Base-by-base conservation (phyloP, 768 basidiomycete species). In the Tylopilus vinaceipallidus region DNA sequence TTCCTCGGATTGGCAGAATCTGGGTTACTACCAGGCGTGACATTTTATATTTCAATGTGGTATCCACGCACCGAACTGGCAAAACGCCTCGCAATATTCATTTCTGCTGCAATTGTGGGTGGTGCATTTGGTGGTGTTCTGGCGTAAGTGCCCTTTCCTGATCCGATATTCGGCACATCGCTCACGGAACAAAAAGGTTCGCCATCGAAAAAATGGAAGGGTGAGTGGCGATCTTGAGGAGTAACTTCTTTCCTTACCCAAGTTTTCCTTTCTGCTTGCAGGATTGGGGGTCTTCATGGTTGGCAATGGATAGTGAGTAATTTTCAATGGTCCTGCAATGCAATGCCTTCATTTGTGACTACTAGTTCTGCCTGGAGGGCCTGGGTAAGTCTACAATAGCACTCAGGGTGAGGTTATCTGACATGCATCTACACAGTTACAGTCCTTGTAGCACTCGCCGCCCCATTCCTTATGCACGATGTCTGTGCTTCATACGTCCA, bases 61-160 rank as follows among this genome's bases (percentile, higher is more conserved):
- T 81, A 88, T 61, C 74, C 79, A 9, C 70, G 78, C 36, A 65
- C 69, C 34, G 83, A 84, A 57, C 77, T 77, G 38, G 81, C 77
- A 12, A 67, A 66, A 51, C 76, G 83, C 32, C 71, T 80, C 30
- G 80, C 83, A 2, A 62, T 83, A 14, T 84, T 86, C 71, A 75
- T 78, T 63, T 76, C 77, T 14, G 78, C 79, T 41, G 79, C 81
- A 14, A 82, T 79, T 2, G 51, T 78, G 39, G 76, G 79, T 22
- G 82, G 73, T 32, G 65, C 68, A 47, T 79, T 69, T 56, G 72
- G 77, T 41, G 79, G 80, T 27, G 49, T 81, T 37, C 65, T 63
- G 16, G 79, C 80, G 49, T 81, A 58, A 59, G 77, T 38, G 2
- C 19, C 2, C n/a, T 38, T 36, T 35, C 33, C 45, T 30, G 16